phyloP scores from a whole-genome alignment of 2,329 filamentous ascomycete species.

The Polytolypa hystricis region DNA sequence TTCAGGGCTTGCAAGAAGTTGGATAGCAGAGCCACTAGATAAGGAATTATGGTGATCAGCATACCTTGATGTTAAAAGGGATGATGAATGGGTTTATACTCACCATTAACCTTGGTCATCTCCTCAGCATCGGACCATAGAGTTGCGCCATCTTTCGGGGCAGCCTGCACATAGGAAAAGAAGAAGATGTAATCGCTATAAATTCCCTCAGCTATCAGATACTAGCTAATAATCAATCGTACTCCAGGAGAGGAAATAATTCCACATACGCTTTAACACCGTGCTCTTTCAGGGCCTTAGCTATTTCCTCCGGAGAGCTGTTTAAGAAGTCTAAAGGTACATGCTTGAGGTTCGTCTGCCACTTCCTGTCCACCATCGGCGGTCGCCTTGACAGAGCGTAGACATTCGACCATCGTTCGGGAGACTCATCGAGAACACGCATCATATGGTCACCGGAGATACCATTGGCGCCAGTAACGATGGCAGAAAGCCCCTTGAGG shows the following conservation, averaged over 20 bases:
- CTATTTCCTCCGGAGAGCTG: constrained; percentile 19
- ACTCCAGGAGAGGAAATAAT: no score
- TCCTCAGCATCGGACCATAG: constrained; percentile 43
- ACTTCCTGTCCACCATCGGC: constrained; percentile 29
- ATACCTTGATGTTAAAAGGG: no score
- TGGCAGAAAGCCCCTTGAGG: constrained; percentile 37
- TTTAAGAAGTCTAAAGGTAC: constrained; percentile 29
- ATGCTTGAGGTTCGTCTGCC: constrained; percentile 31
- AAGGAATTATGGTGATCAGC: no score
- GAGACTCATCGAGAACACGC: constrained; percentile 36
- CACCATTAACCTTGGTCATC: constrained; percentile 37
- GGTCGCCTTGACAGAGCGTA: constrained; percentile 40
- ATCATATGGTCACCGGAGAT: constrained; percentile 44
- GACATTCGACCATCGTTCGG: constrained; percentile 42
- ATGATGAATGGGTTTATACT: no score
- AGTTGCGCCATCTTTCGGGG: constrained; percentile 33
- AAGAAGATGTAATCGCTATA: constrained; percentile 40
- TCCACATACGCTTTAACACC: constrained; percentile 16
- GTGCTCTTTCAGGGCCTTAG: constrained; percentile 15
- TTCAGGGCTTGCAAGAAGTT: constrained; percentile 40
- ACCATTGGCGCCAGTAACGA: constrained; percentile 45
- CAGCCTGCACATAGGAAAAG: constrained; percentile 44
- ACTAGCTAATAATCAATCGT: no score
- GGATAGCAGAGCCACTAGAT: constrained; percentile 25
- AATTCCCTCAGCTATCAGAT: neutral